Conservation (phyloP, 306 rosid species). For the Chamaecrista fasciculata region DNA sequence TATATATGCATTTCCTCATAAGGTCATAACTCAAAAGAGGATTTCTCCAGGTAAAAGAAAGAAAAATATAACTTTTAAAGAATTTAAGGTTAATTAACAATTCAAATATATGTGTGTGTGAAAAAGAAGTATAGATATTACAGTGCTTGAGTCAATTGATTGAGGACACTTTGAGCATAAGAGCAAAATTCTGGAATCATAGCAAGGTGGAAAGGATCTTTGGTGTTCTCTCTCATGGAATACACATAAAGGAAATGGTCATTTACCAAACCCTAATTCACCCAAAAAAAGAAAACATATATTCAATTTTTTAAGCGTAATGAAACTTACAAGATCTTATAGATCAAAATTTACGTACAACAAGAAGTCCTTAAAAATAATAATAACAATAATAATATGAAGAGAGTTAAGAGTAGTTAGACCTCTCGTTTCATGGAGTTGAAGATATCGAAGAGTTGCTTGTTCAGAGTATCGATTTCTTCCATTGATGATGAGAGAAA, state of each 20-base stretch:
- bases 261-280: conserved; percentile 26
- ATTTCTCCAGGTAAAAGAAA: not conserved
- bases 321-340: too few species aligned
- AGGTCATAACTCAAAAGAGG: not conserved
- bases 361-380: too few species aligned
- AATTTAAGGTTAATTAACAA: too few species aligned
- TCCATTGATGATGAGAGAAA: not conserved
- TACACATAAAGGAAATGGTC: conserved; percentile 21
- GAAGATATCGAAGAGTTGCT: not conserved
- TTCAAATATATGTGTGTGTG: not conserved
- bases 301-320: too few species aligned
- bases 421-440: not conserved
- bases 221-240: conserved; percentile 6
- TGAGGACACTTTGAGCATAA: not conserved
- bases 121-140: not conserved
- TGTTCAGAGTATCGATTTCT: not conserved
- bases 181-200: conserved; percentile 22
- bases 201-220: conserved; percentile 10
- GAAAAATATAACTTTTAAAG: too few species aligned
- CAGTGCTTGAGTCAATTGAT: not conserved
- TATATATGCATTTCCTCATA: not conserved
- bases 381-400: too few species aligned
- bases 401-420: not conserved
- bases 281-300: not conserved
- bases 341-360: too few species aligned